Conservation (phyloP, 192 early-diverging fungal genomes). For the Mortierella claussenii region DNA sequence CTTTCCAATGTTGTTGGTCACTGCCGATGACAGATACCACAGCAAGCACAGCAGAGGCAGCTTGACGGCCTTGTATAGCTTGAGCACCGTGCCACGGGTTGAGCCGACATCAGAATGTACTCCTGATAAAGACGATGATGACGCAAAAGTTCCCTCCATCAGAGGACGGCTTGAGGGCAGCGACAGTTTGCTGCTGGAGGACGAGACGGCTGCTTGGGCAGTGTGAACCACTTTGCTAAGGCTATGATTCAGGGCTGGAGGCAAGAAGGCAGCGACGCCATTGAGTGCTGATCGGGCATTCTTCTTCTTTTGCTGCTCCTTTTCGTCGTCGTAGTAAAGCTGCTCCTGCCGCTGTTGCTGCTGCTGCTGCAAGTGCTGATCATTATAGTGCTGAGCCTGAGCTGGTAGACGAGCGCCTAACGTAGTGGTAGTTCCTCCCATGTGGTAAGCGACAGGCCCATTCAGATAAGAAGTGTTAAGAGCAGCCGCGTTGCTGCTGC, state of each 20-base stretch:
- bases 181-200: conserved; percentile 20
- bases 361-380: conserved; percentile 25
- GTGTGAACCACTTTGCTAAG: conserved; percentile 33
- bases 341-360: conserved; percentile 33
- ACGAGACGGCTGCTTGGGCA: conserved; percentile 22
- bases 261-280: conserved; percentile 22
- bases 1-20: conserved; percentile 88
- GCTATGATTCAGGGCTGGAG: conserved; percentile 38
- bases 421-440: conserved; percentile 4
- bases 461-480: conserved; percentile 11
- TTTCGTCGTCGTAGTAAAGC: conserved; percentile 40
- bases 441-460: conserved; percentile 22
- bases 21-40: conserved; percentile 87
- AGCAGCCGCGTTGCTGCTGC: conserved; percentile 2
- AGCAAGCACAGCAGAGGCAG: conserved; percentile 74
- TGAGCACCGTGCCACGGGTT: conserved; percentile 17
- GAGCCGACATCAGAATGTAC: conserved; percentile 9
- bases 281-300: conserved; percentile 37
- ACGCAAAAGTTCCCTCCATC: conserved; percentile 5
- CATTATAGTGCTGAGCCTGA: conserved; percentile 34
- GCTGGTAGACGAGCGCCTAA: conserved; percentile 12
- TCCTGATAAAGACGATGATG: conserved; percentile 12
- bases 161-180: conserved; percentile 24
- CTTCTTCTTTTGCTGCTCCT: conserved; percentile 41
- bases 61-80: conserved; percentile 57